Percentiles rank a stretch among this genome's conserved stretches.
Conservation (phyloP, 257 asterid genomes). For the Solanum medicagineum region DNA sequence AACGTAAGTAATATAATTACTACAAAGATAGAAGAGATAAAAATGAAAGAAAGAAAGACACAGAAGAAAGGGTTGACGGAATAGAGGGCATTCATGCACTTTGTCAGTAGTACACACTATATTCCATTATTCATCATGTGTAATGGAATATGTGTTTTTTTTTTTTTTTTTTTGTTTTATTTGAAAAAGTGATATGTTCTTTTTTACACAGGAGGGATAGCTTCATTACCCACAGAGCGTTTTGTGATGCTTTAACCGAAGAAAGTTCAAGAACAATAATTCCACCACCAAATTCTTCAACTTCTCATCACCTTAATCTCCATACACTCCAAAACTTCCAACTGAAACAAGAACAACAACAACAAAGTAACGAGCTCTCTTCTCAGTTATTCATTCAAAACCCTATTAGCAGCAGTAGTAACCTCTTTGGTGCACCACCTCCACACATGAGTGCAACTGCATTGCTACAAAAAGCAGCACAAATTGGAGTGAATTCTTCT, state of each 20-base stretch:
- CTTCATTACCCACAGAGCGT: constrained; percentile 77
- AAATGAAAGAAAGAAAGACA: constrained; percentile 11
- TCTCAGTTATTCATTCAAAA: constrained; percentile 6
- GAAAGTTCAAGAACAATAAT: constrained; percentile 44
- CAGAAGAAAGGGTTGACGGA: constrained; percentile 36
- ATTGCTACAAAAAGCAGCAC: constrained; percentile 58
- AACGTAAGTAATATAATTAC: too few relatives aligned
- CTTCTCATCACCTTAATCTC: constrained; percentile 17
- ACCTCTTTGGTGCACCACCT: not conserved
- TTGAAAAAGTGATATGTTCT: constrained; percentile 4
- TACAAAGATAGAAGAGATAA: not conserved
- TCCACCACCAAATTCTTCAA: constrained; percentile 10
- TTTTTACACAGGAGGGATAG: constrained; percentile 54
- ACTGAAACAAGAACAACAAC: constrained; percentile 35
- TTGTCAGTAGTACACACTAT: not conserved
- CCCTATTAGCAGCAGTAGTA: constrained; percentile 15
- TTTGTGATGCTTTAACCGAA: constrained; percentile 67
- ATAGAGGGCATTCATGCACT: not conserved
- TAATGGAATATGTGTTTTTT: constrained; percentile 3
- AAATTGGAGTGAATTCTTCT: constrained; percentile 42
- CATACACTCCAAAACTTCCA: constrained; percentile 15
- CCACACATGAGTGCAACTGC: constrained; percentile 64
- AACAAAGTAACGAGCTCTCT: not conserved
- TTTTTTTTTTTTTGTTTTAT: constrained; percentile 26
- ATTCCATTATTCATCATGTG: not conserved